Percentiles rank a stretch among this genome's conserved stretches.
Evolutionary conservation across 345 rosid genomes (phyloP).

Genomic region (Gossypium thurberi): DNA sequence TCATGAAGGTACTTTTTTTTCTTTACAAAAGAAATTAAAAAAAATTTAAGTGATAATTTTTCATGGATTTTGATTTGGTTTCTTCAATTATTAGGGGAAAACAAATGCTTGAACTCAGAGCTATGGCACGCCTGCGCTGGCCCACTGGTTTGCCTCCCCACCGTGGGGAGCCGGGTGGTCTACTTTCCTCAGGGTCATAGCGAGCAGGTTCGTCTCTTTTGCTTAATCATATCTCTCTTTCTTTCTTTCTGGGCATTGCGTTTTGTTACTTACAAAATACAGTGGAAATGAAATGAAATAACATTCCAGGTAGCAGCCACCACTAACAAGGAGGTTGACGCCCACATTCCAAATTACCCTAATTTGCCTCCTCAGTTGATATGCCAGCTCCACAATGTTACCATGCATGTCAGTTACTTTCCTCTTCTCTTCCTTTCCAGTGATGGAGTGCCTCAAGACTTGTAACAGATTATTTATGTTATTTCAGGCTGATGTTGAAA

Average conservation of each 20-base stretch:
- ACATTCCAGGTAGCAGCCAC: conserved; percentile 53
- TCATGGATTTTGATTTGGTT: neutral
- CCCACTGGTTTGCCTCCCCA: conserved; percentile 39
- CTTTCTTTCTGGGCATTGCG: neutral
- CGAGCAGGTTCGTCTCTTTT: conserved; percentile 36
- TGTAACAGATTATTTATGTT: conserved; percentile 13
- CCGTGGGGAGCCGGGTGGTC: conserved; percentile 10
- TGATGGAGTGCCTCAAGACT: neutral
- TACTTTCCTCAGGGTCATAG: conserved; percentile 62
- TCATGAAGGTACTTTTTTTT: conserved; percentile 38
- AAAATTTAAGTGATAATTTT: neutral
- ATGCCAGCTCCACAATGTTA: conserved; percentile 61
- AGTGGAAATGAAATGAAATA: conserved; percentile 20
- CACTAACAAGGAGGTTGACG: conserved; percentile 57
- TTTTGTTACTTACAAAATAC: neutral
- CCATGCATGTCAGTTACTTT: conserved; percentile 55
- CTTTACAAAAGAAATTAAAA: neutral
- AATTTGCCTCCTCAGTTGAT: conserved; percentile 56
- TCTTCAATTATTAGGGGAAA: conserved; percentile 32
- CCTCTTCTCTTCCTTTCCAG: conserved; percentile 2
- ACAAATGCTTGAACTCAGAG: conserved; percentile 57
- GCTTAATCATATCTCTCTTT: neutral
- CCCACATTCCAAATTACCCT: conserved; percentile 58
- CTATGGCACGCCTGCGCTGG: conserved; percentile 71
- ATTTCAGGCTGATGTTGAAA: conserved; percentile 51